Evolutionary conservation across 2,329 filamentous ascomycete genomes (phyloP), one percentile per base, ranked within the genome.

Genomic region (Epichloe sibirici): DNA sequence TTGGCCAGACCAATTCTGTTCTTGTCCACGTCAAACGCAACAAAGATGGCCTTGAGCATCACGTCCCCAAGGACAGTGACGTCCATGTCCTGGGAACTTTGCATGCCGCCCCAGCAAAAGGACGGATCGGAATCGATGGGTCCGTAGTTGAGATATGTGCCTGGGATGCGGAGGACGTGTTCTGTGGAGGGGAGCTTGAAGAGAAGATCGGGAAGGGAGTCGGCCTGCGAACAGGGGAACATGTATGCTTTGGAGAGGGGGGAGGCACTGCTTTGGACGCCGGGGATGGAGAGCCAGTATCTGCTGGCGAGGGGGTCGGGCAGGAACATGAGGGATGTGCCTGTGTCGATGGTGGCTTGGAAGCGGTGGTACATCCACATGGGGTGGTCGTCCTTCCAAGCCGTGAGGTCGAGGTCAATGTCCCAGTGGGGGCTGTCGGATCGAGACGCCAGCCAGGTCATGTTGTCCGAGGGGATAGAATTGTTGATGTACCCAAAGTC

Each of bases 31-130:
- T 89, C 84, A 65, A 88, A 89, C 47, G 88, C 80, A 34, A 85
- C 81, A 63, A 86, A 90, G 57, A 86, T 74, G 52, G 79, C 79
- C 78, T 93, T 93, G 58, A 93, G 75, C 71, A 90, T 88, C 52
- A 86, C 74, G 55, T 90, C 86, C 9, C 88, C 88, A 52, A 90
- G 78, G 62, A 94, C 88, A 52, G 76, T 80, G 57, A 83, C 74
- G 2, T 64, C 62, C 48, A 72, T 59, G 25, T 62, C 62, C 15
- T 66, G 68, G 44, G 72, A 66, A 37, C 70, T 74, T 73, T 93
- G 88, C 57, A 94, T 77, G 48, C 87, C 88, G 52, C 88, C 88
- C 65, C 80, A 90, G 74, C 88, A 93, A 52, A 65, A 73, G 31
- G 73, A 73, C 2, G 69, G 69, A 11, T 74, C 72, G 15, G 74